phyloP scores from a whole-genome alignment of 2,329 filamentous ascomycete genomes.

The Didymella arachidicola region DNA sequence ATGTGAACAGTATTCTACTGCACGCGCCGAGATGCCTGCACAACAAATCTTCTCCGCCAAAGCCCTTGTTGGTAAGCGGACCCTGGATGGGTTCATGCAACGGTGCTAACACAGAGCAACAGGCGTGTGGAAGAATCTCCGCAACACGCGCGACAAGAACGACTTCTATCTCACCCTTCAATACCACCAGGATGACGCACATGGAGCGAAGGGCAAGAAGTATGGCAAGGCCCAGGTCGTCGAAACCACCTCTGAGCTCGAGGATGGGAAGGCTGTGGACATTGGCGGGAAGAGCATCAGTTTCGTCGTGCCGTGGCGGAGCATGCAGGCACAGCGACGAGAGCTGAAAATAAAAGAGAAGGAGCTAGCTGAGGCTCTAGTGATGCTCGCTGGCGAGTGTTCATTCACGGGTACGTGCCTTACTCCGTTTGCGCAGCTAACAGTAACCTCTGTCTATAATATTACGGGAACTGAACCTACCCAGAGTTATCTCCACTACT shows the following conservation, averaged over 20 bases:
- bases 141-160: constrained; percentile 40
- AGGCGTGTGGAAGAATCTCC: constrained; percentile 46
- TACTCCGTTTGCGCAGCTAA: not conserved
- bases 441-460: not conserved
- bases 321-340: constrained; percentile 45
- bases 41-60: constrained; percentile 47
- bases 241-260: constrained; percentile 31
- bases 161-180: constrained; percentile 47
- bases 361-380: constrained; percentile 45
- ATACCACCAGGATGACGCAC: constrained; percentile 41
- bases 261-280: constrained; percentile 31
- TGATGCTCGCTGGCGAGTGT: constrained; percentile 45
- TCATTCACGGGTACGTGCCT: constrained; percentile 38
- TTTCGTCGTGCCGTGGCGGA: constrained; percentile 48
- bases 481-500: constrained; percentile 42
- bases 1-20: constrained; percentile 6
- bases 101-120: not conserved
- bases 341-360: constrained; percentile 46
- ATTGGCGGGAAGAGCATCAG: constrained; percentile 42
- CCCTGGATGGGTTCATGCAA: not conserved
- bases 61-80: constrained; percentile 35
- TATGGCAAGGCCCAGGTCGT: constrained; percentile 26
- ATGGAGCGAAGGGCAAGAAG: constrained; percentile 27
- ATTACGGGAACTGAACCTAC: not conserved
- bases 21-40: constrained; percentile 29